A percentile compares a stretch with the other conserved stretches of the same genome.
Conservation (phyloP, 2,329 filamentous ascomycete species). For the Ascochyta viciae-villosae region DNA sequence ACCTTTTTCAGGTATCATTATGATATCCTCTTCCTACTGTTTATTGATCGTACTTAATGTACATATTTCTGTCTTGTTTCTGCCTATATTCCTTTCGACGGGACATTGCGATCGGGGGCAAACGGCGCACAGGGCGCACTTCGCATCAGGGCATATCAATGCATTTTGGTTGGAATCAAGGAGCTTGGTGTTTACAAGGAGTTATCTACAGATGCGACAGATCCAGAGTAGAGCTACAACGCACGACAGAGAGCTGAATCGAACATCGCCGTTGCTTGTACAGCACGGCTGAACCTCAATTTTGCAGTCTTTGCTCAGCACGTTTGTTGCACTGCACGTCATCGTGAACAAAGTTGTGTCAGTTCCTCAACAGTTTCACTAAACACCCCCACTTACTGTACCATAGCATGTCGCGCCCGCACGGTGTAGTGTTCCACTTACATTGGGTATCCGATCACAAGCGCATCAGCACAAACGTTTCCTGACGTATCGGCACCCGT, state of each 20-base stretch:
- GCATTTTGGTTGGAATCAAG: constrained; percentile 14
- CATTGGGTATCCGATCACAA: not conserved
- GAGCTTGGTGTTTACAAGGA: constrained; percentile 14
- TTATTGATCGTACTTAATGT: constrained; percentile 24
- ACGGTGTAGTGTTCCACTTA: constrained; percentile 4
- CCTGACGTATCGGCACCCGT: not conserved
- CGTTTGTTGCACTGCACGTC: constrained; percentile 5
- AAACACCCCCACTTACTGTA: constrained; percentile 1
- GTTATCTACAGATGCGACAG: constrained; percentile 6
- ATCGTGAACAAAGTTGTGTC: constrained; percentile 1
- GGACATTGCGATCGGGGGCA: constrained; percentile 4
- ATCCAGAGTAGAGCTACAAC: constrained; percentile 5
- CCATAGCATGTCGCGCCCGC: constrained; percentile 5
- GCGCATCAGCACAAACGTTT: not conserved
- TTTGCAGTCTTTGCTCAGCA: not conserved
- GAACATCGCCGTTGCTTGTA: constrained; percentile 4
- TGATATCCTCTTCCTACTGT: constrained; percentile 24
- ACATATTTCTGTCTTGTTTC: constrained; percentile 22
- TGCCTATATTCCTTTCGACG: constrained; percentile 10
- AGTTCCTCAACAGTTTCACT: constrained; percentile 15
- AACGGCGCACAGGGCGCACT: constrained; percentile 18
- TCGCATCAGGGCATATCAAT: constrained; percentile 12
- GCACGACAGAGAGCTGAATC: constrained; percentile 7
- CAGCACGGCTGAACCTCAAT: constrained; percentile 8
- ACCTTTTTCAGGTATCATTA: constrained; percentile 13